phyloP scores from a whole-genome alignment of 225 moss, liverwort and hornwort species.

The Physcomitrellopsis africana region DNA sequence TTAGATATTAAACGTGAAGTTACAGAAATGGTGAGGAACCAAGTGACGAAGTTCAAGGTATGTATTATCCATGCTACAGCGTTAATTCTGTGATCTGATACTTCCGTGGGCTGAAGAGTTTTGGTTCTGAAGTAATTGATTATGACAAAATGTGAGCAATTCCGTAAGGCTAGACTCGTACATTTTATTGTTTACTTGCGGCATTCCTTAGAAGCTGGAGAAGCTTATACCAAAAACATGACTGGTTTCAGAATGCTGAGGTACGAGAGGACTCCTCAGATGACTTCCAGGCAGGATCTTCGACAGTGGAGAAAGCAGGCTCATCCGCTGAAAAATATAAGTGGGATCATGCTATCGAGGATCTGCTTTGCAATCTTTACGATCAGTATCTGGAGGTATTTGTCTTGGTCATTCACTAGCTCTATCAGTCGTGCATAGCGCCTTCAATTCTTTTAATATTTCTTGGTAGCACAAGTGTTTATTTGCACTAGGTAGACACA shows the following conservation, averaged over 20 bases:
- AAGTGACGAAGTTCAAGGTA: slow-evolving; percentile 78
- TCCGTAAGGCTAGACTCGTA: neutral
- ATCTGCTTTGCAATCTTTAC: slow-evolving; percentile 95
- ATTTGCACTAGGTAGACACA: neutral
- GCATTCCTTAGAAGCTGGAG: slow-evolving; percentile 27
- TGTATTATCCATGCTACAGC: neutral
- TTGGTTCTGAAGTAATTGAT: neutral
- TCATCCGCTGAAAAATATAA: slow-evolving; percentile 70
- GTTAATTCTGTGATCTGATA: slow-evolving; percentile 5
- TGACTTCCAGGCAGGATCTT: slow-evolving; percentile 68
- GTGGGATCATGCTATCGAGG: slow-evolving; percentile 97
- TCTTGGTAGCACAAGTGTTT: neutral
- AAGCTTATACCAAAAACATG: slow-evolving; percentile 28
- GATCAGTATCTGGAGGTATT: slow-evolving; percentile 95
- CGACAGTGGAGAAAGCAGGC: slow-evolving; percentile 53
- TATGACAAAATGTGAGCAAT: neutral
- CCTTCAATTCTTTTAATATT: neutral
- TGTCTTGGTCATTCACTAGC: slow-evolving; percentile 12
- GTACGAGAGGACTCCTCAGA: slow-evolving; percentile 78
- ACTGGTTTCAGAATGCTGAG: slow-evolving; percentile 65
- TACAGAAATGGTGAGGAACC: slow-evolving; percentile 85
- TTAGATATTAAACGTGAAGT: slow-evolving; percentile 93
- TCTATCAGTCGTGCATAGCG: neutral
- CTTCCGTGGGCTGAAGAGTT: neutral
- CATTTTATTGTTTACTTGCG: slow-evolving; percentile 6